Evolutionary conservation across 2,329 filamentous ascomycete genomes (phyloP).

Genomic region (Sporothrix globosa): DNA sequence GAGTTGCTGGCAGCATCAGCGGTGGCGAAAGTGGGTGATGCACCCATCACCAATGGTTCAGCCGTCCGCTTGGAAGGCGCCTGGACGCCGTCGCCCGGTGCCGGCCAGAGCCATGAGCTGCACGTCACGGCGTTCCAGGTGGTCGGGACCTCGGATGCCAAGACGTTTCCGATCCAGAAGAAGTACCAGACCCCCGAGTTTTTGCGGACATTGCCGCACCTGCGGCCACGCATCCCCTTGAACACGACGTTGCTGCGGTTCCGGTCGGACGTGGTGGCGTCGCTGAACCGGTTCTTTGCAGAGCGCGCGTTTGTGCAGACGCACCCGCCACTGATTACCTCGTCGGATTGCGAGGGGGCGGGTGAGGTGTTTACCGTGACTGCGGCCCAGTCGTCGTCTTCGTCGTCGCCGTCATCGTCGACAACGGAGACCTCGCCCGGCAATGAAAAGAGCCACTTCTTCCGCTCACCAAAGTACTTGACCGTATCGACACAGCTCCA

Average conservation of each 20-base stretch:
- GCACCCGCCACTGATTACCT: slow-evolving; percentile 92
- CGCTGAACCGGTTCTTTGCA: slow-evolving; percentile 75
- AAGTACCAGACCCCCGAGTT: slow-evolving; percentile 93
- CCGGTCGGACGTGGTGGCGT: slow-evolving; percentile 76
- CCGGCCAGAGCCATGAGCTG: slow-evolving; percentile 77
- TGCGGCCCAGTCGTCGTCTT: slow-evolving; percentile 36
- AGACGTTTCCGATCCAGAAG: slow-evolving; percentile 92
- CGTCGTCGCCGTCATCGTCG: no score
- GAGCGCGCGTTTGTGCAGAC: slow-evolving; percentile 74
- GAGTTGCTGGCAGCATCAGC: slow-evolving; percentile 54
- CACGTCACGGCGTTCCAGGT: slow-evolving; percentile 70
- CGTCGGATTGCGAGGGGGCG: slow-evolving; percentile 94
- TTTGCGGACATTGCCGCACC: slow-evolving; percentile 83
- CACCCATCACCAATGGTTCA: slow-evolving; percentile 62
- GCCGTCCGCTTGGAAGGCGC: slow-evolving; percentile 76
- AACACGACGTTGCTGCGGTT: slow-evolving; percentile 81
- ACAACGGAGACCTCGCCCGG: slow-evolving; percentile 39
- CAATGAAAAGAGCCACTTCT: slow-evolving; percentile 61
- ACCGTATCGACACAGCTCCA: slow-evolving; percentile 96
- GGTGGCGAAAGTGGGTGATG: slow-evolving; percentile 62
- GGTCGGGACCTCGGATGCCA: slow-evolving; percentile 76
- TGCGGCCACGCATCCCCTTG: slow-evolving; percentile 78
- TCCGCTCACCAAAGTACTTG: slow-evolving; percentile 85
- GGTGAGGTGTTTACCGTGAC: slow-evolving; percentile 85
- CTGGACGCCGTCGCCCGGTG: slow-evolving; percentile 72